Conservation (phyloP, 2,329 filamentous ascomycete genomes). For the Colletotrichum musae region DNA sequence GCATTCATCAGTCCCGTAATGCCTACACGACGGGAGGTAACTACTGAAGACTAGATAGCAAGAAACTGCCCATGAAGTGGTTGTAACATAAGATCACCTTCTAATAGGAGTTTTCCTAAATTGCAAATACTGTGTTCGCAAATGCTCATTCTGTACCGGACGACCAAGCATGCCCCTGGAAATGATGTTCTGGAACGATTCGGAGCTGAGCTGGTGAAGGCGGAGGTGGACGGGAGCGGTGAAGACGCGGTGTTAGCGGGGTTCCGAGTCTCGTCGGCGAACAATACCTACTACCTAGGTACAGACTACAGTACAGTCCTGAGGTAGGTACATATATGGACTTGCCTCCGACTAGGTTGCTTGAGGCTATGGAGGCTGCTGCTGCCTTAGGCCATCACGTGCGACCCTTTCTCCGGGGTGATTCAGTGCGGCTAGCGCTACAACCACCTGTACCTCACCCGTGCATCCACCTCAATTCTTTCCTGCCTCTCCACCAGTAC, state of each 20-base stretch:
- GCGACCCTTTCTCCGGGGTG: constrained; percentile 33
- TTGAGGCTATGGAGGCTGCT: neutral
- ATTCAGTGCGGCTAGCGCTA: constrained; percentile 42
- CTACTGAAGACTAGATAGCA: too few relatives aligned
- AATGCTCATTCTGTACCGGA: too few relatives aligned
- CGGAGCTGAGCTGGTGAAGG: constrained; percentile 26
- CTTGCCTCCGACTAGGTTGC: neutral
- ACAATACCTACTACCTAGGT: constrained; percentile 17
- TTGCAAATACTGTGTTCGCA: too few relatives aligned
- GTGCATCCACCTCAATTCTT: constrained; percentile 54
- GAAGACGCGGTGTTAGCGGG: constrained; percentile 26
- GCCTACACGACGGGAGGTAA: too few relatives aligned
- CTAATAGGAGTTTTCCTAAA: too few relatives aligned
- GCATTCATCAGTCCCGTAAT: too few relatives aligned
- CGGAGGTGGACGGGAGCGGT: constrained; percentile 32
- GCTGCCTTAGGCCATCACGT: constrained; percentile 31
- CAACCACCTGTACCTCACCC: constrained; percentile 41
- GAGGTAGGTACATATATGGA: neutral
- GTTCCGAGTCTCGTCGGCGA: constrained; percentile 39
- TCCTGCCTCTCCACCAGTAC: constrained; percentile 53
- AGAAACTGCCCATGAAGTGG: too few relatives aligned
- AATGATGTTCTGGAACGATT: neutral
- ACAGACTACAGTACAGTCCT: neutral
- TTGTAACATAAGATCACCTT: too few relatives aligned
- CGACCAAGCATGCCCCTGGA: neutral